A percentile compares a stretch with the other conserved stretches of the same genome.
phyloP scores from a whole-genome alignment of 495 filamentous ascomycete genomes.

The Mytilinidion resinicola region DNA sequence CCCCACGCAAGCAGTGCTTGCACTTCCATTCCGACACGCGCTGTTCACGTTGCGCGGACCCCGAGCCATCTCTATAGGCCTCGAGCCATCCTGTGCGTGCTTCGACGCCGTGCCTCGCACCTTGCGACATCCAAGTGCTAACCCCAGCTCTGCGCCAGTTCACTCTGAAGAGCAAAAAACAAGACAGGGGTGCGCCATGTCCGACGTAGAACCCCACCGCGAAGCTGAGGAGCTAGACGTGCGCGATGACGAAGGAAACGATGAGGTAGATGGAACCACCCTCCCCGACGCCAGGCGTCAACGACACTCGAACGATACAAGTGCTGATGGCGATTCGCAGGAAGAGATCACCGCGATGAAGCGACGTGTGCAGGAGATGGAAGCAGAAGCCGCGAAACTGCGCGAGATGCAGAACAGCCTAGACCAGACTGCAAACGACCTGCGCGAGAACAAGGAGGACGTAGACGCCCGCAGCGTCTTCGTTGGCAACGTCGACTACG shows the following conservation, averaged over 20 bases:
- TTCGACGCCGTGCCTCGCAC: no score
- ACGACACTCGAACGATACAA: background rate
- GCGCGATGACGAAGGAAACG: constrained; percentile 28
- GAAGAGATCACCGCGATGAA: constrained; percentile 99
- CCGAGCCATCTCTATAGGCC: no score
- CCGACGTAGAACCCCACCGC: constrained; percentile 11
- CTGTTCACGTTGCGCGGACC: no score
- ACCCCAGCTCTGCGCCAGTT: background rate
- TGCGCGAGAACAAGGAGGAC: constrained; percentile 91
- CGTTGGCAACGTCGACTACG: constrained; percentile 98
- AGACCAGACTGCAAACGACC: constrained; percentile 73
- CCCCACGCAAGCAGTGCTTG: no score
- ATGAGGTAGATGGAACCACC: constrained; percentile 20
- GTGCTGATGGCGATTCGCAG: constrained; percentile 36
- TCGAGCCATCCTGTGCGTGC: no score
- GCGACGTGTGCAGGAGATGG: constrained; percentile 96
- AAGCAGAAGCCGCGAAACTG: constrained; percentile 92
- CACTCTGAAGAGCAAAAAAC: no score
- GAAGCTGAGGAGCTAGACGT: constrained; percentile 27
- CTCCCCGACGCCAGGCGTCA: background rate
- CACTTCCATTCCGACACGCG: no score
- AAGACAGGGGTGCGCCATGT: constrained; percentile 6
- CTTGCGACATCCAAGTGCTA: background rate
- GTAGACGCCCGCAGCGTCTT: constrained; percentile 95
- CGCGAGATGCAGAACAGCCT: constrained; percentile 92